These are phyloP conservation scores for Botryotinia narcissicola DNA, from an alignment of 2,329 filamentous ascomycete genomes.

Conservation along the genomic window DNA sequence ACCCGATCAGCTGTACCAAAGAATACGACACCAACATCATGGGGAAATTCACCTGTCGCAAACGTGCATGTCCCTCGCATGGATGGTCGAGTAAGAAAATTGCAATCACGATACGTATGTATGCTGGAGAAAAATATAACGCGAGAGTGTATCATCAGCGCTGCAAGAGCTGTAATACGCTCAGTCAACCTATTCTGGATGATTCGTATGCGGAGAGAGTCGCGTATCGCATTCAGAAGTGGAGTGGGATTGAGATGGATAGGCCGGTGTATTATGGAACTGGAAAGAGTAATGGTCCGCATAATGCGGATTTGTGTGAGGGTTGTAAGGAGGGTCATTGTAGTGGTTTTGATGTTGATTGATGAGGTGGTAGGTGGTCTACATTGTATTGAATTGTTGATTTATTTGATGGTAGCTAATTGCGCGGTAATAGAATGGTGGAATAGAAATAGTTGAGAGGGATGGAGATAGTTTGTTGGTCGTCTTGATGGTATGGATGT, in stretches of 20 bases:
- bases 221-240: not conserved
- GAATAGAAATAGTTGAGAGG: not conserved
- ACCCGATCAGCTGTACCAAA: not conserved
- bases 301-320: not conserved
- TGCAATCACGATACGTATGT: not conserved
- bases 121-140: not conserved
- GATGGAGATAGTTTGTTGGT: not conserved
- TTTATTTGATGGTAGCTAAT: not conserved
- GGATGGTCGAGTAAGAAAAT: constrained; percentile 1
- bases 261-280: not conserved
- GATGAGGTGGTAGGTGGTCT: not conserved
- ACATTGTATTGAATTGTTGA: too few species aligned
- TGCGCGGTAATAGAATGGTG: not conserved
- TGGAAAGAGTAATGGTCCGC: not conserved
- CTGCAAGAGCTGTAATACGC: not conserved
- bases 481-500: not conserved
- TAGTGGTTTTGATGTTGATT: not conserved
- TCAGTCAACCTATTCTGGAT: not conserved
- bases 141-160: not conserved
- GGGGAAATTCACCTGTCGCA: not conserved
- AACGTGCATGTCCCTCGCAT: not conserved
- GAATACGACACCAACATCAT: not conserved
- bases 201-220: not conserved
- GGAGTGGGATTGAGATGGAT: not conserved
- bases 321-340: not conserved